Evolutionary conservation across 768 basidiomycete genomes (phyloP), one percentile per base, ranked within the genome.

Genomic region (Gymnopilus junonius): DNA sequence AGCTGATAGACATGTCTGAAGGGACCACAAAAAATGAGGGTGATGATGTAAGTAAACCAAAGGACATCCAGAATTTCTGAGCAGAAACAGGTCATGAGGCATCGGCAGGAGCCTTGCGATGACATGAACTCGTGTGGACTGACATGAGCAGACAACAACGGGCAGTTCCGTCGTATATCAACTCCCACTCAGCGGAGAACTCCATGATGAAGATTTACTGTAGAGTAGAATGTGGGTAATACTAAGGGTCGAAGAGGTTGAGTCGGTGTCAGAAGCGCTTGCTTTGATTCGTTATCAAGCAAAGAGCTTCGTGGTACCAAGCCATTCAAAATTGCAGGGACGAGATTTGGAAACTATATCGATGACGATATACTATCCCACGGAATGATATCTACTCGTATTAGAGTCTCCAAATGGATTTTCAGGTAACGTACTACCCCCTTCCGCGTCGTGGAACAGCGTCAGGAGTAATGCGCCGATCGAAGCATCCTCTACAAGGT

Each of bases 1-100:
- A 29, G 45, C 60, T 53, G 55, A 25, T 55, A 46, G 43, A 61
- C 43, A 34, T 55, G 55, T 61, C 55, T 32, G 60, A n/a, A n/a
- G n/a, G n/a, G n/a, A n/a, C n/a, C n/a, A n/a, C n/a, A n/a, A n/a
- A n/a, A n/a, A n/a, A n/a, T n/a, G n/a, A 48, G 60, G 60, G 60
- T 61, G 60, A 21, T 61, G 53, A 54, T 55, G 31, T 39, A 42
- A 42, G 31, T 39, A 42, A 42, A 40, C 21, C 31, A 34, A 45
- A 53, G 27, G 60, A 51, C 25, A 27, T 35, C 34, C 35, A 32
- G 55, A 62, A 34, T 35, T 23, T 34, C 56, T 51, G 11, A 20
- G 25, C 23, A 29, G 31, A 31, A 34, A 50, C 42, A 46, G 14
- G 50, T 46, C 62, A 58, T 34, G 62, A 63, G 62, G 56, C 31